These are phyloP conservation scores for Candolleomyces aberdarensis DNA, from an alignment of 768 basidiomycete species.

Conservation along the genomic window DNA sequence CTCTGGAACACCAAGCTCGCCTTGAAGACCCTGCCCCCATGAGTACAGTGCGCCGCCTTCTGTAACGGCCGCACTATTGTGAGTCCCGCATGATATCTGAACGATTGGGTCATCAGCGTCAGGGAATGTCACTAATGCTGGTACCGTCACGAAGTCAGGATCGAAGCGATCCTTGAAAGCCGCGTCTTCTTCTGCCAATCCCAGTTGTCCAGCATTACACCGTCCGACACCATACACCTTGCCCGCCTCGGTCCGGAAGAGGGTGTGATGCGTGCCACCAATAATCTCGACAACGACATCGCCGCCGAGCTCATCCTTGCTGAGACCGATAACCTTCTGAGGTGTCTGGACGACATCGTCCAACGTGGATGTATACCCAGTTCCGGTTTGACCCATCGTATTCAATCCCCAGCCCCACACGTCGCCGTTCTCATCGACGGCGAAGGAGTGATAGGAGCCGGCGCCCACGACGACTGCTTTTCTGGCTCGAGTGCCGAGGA, in stretches of 20 bases:
- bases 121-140: slow-evolving; percentile 64
- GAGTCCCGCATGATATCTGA: slow-evolving; percentile 63
- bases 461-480: slow-evolving; percentile 67
- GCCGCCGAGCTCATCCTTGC: slow-evolving; percentile 56
- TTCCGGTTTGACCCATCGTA: slow-evolving; percentile 80
- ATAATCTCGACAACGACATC: slow-evolving; percentile 68
- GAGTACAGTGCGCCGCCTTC: slow-evolving; percentile 63
- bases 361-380: slow-evolving; percentile 43
- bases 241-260: slow-evolving; percentile 84
- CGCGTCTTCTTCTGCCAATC: slow-evolving; percentile 67
- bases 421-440: slow-evolving; percentile 76
- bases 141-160: slow-evolving; percentile 61
- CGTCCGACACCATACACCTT: slow-evolving; percentile 87
- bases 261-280: slow-evolving; percentile 85
- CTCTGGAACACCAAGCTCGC: slow-evolving; percentile 67
- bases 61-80: slow-evolving; percentile 72
- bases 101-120: slow-evolving; percentile 61
- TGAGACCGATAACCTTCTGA: slow-evolving; percentile 59
- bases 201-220: slow-evolving; percentile 80
- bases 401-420: slow-evolving; percentile 98
- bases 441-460: slow-evolving; percentile 87
- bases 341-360: slow-evolving; percentile 60
- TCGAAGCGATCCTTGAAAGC: slow-evolving; percentile 54
- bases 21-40: slow-evolving; percentile 79
- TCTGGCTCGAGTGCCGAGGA: slow-evolving; percentile 64